Evolutionary conservation across 495 filamentous ascomycete genomes (phyloP).

Genomic region (Talaromyces stipitatus): DNA sequence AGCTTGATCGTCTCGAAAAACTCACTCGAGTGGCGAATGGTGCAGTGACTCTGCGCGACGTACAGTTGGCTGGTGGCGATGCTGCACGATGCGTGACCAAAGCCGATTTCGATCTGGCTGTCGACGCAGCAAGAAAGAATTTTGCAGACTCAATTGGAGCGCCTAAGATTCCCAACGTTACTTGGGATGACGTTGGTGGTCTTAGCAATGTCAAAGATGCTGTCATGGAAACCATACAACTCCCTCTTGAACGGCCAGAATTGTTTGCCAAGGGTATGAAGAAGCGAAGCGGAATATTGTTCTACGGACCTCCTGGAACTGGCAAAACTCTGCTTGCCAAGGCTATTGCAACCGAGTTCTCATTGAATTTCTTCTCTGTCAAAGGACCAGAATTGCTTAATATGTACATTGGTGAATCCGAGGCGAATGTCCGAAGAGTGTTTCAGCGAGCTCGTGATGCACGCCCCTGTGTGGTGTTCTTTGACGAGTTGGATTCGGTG

Average conservation of each 20-base stretch:
- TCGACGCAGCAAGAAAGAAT: conserved; percentile 92
- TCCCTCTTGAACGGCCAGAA: conserved; percentile 87
- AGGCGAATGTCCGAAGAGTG: conserved; percentile 92
- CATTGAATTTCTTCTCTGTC: conserved; percentile 97
- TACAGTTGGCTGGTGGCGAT: conserved; percentile 84
- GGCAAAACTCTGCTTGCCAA: conserved; percentile 96
- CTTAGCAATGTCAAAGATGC: conserved; percentile 91
- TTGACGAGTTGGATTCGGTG: conserved; percentile 95
- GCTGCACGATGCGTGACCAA: conserved; percentile 71
- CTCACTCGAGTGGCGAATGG: conserved; percentile 45
- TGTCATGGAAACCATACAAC: conserved; percentile 91
- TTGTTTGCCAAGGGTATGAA: conserved; percentile 98
- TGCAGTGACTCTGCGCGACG: conserved; percentile 62
- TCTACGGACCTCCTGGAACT: conserved; percentile 95
- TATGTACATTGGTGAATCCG: conserved; percentile 99
- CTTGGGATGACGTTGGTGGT: conserved; percentile 94
- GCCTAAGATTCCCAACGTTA: conserved; percentile 95
- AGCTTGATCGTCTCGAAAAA: conserved; percentile 61
- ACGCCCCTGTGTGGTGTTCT: conserved; percentile 96
- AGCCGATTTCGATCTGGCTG: conserved; percentile 79
- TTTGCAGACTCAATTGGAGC: conserved; percentile 96
- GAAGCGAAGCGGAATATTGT: conserved; percentile 94
- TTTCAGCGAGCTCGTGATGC: conserved; percentile 94
- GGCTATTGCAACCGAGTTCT: conserved; percentile 97
- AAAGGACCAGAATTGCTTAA: conserved; percentile 97